Percentiles rank a stretch among this genome's conserved stretches.
phyloP scores from a whole-genome alignment of 768 basidiomycete genomes.

The Podaxis sp. region DNA sequence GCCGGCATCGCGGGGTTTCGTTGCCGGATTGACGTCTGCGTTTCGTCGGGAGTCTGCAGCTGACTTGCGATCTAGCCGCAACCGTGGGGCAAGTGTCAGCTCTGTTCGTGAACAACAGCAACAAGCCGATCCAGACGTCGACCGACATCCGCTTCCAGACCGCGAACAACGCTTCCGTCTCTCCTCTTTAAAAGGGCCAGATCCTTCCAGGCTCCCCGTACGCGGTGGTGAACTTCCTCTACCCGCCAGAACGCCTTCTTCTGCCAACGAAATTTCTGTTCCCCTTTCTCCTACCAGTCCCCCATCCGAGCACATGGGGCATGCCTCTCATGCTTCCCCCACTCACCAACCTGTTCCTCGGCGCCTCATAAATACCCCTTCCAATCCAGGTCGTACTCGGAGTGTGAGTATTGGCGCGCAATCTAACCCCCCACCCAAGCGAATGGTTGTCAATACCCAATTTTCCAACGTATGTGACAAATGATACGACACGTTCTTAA shows the following conservation, averaged over 20 bases:
- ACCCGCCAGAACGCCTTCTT: constrained; percentile 45
- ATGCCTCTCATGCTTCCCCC: constrained; percentile 16
- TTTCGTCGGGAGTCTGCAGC: constrained; percentile 17
- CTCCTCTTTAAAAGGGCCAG: constrained; percentile 47
- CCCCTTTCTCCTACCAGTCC: neutral
- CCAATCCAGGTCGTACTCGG: constrained; percentile 46
- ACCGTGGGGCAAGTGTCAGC: constrained; percentile 56
- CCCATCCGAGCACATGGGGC: neutral
- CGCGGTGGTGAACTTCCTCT: constrained; percentile 63
- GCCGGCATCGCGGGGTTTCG: constrained; percentile 3
- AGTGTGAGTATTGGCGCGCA: constrained; percentile 62
- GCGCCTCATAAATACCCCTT: constrained; percentile 7
- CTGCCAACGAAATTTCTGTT: neutral
- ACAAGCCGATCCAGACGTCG: constrained; percentile 47
- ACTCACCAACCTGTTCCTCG: neutral
- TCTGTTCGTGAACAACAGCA: constrained; percentile 41
- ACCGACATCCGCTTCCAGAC: constrained; percentile 43
- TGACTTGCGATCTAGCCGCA: constrained; percentile 38
- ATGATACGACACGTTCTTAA: neutral
- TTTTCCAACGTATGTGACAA: constrained; percentile 24
- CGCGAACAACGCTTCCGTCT: constrained; percentile 42
- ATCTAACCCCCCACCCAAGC: constrained; percentile 30
- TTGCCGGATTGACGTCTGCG: constrained; percentile 8
- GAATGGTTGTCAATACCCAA: constrained; percentile 36
- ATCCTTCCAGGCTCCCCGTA: constrained; percentile 37